These are phyloP conservation scores for Mycosphaerella sp. DNA, from an alignment of 2,329 filamentous ascomycete genomes.

Conservation along the genomic window DNA sequence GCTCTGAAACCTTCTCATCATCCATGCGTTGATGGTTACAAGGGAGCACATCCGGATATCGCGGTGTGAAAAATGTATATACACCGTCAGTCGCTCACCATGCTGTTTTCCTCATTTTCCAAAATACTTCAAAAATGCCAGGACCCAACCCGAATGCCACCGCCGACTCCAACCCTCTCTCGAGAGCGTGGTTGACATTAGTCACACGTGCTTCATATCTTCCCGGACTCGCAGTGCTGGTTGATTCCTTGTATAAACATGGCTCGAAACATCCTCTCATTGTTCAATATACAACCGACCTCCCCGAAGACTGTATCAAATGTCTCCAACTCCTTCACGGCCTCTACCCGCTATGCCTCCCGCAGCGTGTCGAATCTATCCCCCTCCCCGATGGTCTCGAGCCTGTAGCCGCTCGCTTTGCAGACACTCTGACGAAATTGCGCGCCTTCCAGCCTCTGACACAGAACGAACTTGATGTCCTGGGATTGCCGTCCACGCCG, in stretches of 20 bases:
- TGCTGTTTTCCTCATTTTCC: too few relatives aligned
- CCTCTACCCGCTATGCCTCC: slow-evolving; percentile 39
- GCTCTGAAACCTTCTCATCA: too few relatives aligned
- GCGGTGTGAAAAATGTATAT: too few relatives aligned
- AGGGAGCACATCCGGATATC: too few relatives aligned
- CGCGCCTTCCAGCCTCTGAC: slow-evolving; percentile 44
- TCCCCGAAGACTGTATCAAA: slow-evolving; percentile 41
- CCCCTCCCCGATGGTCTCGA: slow-evolving; percentile 12
- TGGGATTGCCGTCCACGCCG: slow-evolving; percentile 2
- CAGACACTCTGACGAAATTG: slow-evolving; percentile 51
- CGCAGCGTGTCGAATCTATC: slow-evolving; percentile 25
- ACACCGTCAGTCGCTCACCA: too few relatives aligned
- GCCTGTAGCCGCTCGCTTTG: slow-evolving; percentile 47
- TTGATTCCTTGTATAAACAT: slow-evolving; percentile 44
- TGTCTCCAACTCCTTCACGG: slow-evolving; percentile 36
- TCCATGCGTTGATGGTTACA: too few relatives aligned
- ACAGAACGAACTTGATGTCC: not conserved
- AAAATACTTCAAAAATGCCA: not conserved
- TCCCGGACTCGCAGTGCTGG: slow-evolving; percentile 47
- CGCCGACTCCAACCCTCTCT: not conserved
- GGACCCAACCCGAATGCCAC: not conserved
- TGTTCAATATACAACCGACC: slow-evolving; percentile 44
- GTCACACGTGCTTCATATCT: slow-evolving; percentile 48
- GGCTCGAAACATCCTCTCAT: slow-evolving; percentile 44
- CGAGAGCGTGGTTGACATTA: slow-evolving; percentile 35